phyloP scores from a whole-genome alignment of 2,329 filamentous ascomycete genomes.

The Aspergillus sp. region DNA sequence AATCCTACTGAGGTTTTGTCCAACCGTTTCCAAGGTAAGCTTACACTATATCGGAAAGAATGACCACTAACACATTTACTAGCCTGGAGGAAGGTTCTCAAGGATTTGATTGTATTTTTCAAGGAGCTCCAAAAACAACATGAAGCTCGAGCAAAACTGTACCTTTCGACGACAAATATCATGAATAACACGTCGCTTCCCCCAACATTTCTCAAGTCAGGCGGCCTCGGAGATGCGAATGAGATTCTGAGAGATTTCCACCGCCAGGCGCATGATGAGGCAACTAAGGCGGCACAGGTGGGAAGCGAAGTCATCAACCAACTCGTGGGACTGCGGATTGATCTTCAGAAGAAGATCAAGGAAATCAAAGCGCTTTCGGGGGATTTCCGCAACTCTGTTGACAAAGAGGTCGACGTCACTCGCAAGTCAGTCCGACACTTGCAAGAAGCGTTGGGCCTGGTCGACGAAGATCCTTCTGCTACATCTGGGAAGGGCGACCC shows the following conservation, averaged over 20 bases:
- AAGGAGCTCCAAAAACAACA: constrained; percentile 89
- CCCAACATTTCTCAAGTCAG: constrained; percentile 74
- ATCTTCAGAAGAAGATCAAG: constrained; percentile 95
- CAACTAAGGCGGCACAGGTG: constrained; percentile 87
- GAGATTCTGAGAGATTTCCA: constrained; percentile 82
- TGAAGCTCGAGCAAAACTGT: constrained; percentile 79
- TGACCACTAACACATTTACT: constrained; percentile 20
- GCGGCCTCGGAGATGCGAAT: constrained; percentile 86
- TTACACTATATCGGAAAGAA: background rate
- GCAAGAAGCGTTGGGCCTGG: constrained; percentile 79
- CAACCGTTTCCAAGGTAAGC: constrained; percentile 82
- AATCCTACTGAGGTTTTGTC: constrained; percentile 87
- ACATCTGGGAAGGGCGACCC: constrained; percentile 89
- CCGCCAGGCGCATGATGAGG: constrained; percentile 76
- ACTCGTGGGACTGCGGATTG: constrained; percentile 80
- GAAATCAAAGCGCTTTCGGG: constrained; percentile 93
- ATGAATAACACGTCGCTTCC: constrained; percentile 80
- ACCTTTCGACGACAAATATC: constrained; percentile 80
- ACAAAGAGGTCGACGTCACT: constrained; percentile 90
- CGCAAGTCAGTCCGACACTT: constrained; percentile 76
- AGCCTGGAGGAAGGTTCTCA: constrained; percentile 95
- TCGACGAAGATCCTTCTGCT: constrained; percentile 74
- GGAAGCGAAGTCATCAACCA: constrained; percentile 90
- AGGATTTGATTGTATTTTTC: constrained; percentile 92
- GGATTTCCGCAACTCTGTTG: constrained; percentile 96